Base-by-base conservation (phyloP, 768 basidiomycete species). In the Phaeolepiota aurea region DNA sequence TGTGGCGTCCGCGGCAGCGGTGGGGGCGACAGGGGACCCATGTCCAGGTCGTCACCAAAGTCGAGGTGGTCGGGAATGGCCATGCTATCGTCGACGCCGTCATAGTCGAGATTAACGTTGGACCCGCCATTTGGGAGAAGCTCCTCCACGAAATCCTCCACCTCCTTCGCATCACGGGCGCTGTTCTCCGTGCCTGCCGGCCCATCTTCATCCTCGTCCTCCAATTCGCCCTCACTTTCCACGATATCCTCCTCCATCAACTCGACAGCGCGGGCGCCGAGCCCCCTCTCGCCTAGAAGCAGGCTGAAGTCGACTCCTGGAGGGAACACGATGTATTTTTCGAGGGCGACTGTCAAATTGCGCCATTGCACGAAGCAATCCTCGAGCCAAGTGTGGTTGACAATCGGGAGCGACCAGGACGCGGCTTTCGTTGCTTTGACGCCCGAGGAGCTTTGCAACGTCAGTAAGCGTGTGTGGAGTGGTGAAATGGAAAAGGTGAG, bases 321-420 rank as follows among this genome's bases (percentile, higher is more conserved):
- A 1, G 85, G 79, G 46, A 84, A 89, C 19, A 67, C 52, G 44
- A 80, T 75, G 58, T 89, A 90, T 42, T 79, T 81, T 37, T 78
- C 75, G 13, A 69, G 58, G 1, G 73, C 79, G 10, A 76, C 71
- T 0, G 81, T 80, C 43, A 87, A 64, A 22, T 72, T 69, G 35
- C 73, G 72, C 91, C 92, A 96, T 38, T 78, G 70, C 15, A 78
- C 61, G 53, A 92, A 86, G 54, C 88, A 93, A 46, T 92, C 88
- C 53, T 96, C 92, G 2, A 96, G 68, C 89, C 90, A 96, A 0
- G 73, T 71, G 50, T 97, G 92, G 49, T 91, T 41, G 7, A 41
- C 40, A 16, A 41, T 18, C 5, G 89, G 82, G 45, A 93, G 84
- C 0, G 75, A 76, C 92, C 92, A 94, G 0, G 76, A 64, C 5